Evolutionary conservation across 352 stramenopile genomes (phyloP).

Genomic region (Phytophthora litchii): DNA sequence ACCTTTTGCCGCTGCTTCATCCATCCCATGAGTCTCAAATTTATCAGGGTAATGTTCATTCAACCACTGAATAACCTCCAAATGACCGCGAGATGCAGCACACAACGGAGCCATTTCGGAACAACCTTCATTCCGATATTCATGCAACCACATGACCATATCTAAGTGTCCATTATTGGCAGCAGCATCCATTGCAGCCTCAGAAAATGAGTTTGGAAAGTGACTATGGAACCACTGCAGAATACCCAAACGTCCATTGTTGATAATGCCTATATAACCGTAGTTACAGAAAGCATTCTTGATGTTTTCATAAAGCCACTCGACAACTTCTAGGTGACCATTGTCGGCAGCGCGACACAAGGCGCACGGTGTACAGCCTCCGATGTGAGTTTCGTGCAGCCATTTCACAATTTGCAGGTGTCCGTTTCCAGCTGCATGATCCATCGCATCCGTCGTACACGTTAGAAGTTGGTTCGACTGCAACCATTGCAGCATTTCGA

Average conservation of each 20-base stretch:
- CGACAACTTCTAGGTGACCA: not conserved
- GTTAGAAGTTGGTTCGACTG: not conserved
- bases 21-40: not conserved
- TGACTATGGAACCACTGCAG: not conserved
- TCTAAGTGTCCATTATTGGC: too few relatives aligned
- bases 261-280: too few relatives aligned
- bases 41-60: not conserved
- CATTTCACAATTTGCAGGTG: constrained; percentile 2
- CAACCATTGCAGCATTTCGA: constrained; percentile 8
- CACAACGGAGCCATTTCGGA: not conserved
- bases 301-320: not conserved
- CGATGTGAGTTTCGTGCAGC: not conserved
- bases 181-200: too few relatives aligned
- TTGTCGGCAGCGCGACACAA: not conserved
- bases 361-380: not conserved
- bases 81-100: not conserved
- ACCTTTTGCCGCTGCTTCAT: not conserved
- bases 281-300: not conserved
- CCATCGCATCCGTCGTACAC: not conserved
- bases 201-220: too few relatives aligned
- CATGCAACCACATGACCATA: not conserved
- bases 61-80: not conserved
- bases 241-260: not conserved
- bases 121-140: not conserved
- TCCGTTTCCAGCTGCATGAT: constrained; percentile 1